Evolutionary conservation across 345 rosid species (phyloP), one percentile per base, ranked within the genome.

Genomic region (Euphorbia peplus): DNA sequence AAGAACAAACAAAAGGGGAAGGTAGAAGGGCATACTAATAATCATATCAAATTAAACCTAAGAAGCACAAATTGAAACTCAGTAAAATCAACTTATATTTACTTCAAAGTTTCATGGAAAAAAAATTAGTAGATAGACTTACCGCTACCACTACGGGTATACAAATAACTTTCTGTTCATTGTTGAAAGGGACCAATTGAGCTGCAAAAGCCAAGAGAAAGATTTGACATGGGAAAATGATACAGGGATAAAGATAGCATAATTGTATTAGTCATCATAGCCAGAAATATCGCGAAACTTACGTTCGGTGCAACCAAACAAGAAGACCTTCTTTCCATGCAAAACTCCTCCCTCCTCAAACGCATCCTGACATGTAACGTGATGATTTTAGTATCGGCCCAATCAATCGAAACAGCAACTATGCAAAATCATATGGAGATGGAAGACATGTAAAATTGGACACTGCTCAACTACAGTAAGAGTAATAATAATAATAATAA

Each of bases 221-320:
- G 7, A 64, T 35, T 16, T 37, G 4, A 56, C 9, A 26, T 55
- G 57, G 28, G 26, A 53, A 53, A 53, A 53, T 53, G 25, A 53
- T 3, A 53, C 2, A n/a, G n/a, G 13, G 22, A 22, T 50, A 11
- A 18, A 24, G 24, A 39, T 1, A 22, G 37, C 54, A 64, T 24
- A 48, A 8, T 8, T 11, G 30, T 24, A 3, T 53, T 22, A 8
- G 50, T 5, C 39, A 22, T 44, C 55, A 60, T 41, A 57, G 37
- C 41, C 22, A 14, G 30, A 44, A 55, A 44, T 61, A 57, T 37
- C 24, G 53, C 35, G 54, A 41, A 76, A 76, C 97, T 81, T 86
- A 95, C 99, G 99, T 74, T 95, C 99, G 19, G 98, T 83, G 78
- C 87, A 86, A 61, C 92, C 97, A 56, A 92, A 95, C 69, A 95